Base-by-base conservation (phyloP, 495 filamentous ascomycete species). In the Geoglossum glabrum region DNA sequence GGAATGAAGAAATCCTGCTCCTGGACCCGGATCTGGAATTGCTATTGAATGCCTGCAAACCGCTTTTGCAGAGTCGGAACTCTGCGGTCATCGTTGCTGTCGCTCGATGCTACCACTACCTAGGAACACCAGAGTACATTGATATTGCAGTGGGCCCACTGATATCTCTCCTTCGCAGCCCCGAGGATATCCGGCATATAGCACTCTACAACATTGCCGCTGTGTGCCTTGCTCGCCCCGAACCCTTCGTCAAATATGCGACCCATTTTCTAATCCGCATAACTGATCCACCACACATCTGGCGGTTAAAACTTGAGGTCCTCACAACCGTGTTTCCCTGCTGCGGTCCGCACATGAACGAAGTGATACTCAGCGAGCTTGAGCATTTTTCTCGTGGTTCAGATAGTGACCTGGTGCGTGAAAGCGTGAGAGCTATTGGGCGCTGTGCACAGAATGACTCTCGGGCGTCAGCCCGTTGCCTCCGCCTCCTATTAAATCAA, bases 141-240 rank as follows among this genome's bases (percentile, higher is more conserved):
- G 73, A 76, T 46, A 63, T 70, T 23, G 79, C 86, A 6, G 77
- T 93, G 59, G 90, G 89, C 0, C 90, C 90, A 1, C 72, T 98
- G 17, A 76, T 95, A 30, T 84, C 89, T 31, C 76, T 97, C 26
- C 74, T 97, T 49, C 81, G 92, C 43, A 83, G 82, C 31, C 81
- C 86, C 13, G 80, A 84, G 60, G 90, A 95, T 65, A 87, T 95
- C 56, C 82, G 92, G 63, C 81, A 89, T 61, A 78, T 95, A 57
- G 89, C 86, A 9, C 77, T 98, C 7, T 85, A 89, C 71, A 96
- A 96, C 67, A 90, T 98, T 60, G 87, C 96, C 54, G 83, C 85
- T 38, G 85, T 97, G 49, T 87, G 84, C 61, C 72, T 97, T 26
- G 71, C 72, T 17, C 71, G 77, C 25, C 86, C 92, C 0, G 73